Percentiles rank a stretch among this genome's conserved stretches.
phyloP scores from a whole-genome alignment of 2,329 filamentous ascomycete species.

The Hymenoscyphus salicellus region DNA sequence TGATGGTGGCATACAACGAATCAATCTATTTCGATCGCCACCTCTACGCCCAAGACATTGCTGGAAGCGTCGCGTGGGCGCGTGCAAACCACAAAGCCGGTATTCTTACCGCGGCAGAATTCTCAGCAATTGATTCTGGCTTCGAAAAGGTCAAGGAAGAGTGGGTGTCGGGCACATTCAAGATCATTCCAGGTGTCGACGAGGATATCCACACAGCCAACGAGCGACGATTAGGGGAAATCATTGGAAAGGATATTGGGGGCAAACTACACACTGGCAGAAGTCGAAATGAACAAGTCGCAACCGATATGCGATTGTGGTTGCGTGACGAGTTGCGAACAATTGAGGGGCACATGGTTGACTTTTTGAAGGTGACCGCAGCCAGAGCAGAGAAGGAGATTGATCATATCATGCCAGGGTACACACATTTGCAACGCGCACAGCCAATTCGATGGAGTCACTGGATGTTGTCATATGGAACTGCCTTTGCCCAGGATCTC shows the following conservation, averaged over 20 bases:
- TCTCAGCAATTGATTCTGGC: conserved; percentile 69
- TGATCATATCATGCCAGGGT: conserved; percentile 76
- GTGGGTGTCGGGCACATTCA: conserved; percentile 51
- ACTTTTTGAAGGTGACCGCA: conserved; percentile 67
- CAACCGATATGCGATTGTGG: conserved; percentile 88
- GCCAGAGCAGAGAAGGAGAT: conserved; percentile 71
- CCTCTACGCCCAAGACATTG: conserved; percentile 78
- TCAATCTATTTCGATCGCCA: conserved; percentile 74
- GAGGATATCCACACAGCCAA: conserved; percentile 69
- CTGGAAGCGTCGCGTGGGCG: conserved; percentile 76
- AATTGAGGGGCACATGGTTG: conserved; percentile 66
- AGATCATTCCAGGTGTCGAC: conserved; percentile 51
- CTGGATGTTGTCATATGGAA: conserved; percentile 74
- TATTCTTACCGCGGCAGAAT: conserved; percentile 71
- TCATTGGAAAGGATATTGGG: conserved; percentile 80
- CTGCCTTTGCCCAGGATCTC: conserved; percentile 69
- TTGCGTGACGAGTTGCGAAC: conserved; percentile 69
- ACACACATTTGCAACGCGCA: conserved; percentile 82
- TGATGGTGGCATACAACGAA: conserved; percentile 84
- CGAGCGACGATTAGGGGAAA: conserved; percentile 71
- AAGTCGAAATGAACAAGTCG: conserved; percentile 86
- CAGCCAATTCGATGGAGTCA: conserved; percentile 78
- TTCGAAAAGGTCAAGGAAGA: conserved; percentile 56
- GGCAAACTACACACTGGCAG: conserved; percentile 89
- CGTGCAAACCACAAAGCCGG: conserved; percentile 72